Conservation (phyloP, 441 rosid genomes). For the Geranium incanum region DNA sequence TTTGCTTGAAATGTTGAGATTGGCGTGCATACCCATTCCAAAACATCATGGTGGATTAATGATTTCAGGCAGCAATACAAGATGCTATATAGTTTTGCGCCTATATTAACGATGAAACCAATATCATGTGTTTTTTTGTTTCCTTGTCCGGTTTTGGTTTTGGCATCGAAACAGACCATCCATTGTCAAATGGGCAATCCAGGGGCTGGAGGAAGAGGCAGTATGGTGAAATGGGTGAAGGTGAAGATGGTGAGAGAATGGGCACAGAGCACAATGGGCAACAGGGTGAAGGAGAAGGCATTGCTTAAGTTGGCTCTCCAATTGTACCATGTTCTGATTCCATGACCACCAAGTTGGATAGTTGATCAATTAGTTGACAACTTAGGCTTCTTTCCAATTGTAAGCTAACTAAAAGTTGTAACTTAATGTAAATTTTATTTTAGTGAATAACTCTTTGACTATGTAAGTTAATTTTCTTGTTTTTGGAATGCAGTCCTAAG, state of each 20-base stretch:
- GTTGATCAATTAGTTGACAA: not conserved
- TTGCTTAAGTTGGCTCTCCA: conserved; percentile 12
- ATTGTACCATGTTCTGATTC: conserved; percentile 20
- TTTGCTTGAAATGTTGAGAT: conserved; percentile 11
- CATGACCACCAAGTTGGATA: conserved; percentile 15
- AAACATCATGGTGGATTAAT: not conserved
- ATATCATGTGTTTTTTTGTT: conserved; percentile 18
- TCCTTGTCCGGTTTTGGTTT: conserved; percentile 20
- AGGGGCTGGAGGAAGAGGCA: conserved; percentile 32
- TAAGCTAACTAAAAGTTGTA: conserved; percentile 7
- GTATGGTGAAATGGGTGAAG: conserved; percentile 29
- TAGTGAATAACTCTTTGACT: not conserved
- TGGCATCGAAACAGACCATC: conserved; percentile 43
- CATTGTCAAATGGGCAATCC: conserved; percentile 28
- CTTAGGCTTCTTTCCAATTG: conserved; percentile 21
- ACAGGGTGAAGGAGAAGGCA: conserved; percentile 12
- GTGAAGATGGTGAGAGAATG: conserved; percentile 27
- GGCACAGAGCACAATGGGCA: conserved; percentile 20
- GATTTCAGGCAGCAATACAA: not conserved
- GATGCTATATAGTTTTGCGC: not conserved
- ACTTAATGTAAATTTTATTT: conserved; percentile 22
- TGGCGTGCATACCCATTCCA: not conserved
- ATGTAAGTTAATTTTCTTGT: conserved; percentile 2
- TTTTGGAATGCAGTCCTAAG: no score
- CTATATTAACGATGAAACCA: conserved; percentile 16